Conservation (phyloP, 345 rosid genomes). For the Moringa oleifera region DNA sequence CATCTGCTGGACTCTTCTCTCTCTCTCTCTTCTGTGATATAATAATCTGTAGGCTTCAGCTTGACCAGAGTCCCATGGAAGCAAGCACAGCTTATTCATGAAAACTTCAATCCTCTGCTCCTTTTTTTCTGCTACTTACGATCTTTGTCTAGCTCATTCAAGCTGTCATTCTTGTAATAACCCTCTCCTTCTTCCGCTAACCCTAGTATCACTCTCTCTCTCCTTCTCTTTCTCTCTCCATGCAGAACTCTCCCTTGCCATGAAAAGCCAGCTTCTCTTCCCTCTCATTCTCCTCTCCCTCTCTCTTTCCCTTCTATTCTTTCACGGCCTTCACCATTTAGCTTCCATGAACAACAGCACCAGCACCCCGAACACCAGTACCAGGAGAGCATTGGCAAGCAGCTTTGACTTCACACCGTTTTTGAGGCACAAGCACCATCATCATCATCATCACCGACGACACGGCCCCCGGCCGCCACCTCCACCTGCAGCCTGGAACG, state of each 20-base stretch:
- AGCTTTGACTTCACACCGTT: slow-evolving; percentile 62
- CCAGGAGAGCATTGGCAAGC: slow-evolving; percentile 30
- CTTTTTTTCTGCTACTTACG: no score
- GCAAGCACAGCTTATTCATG: slow-evolving; percentile 27
- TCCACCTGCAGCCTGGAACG: slow-evolving; percentile 19
- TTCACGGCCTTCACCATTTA: slow-evolving; percentile 2
- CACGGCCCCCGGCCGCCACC: slow-evolving; percentile 13
- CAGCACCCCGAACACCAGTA: slow-evolving; percentile 3
- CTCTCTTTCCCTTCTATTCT: slow-evolving; percentile 27
- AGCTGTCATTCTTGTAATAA: neutral
- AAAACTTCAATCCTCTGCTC: neutral
- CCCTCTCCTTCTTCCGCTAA: neutral
- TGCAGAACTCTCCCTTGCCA: neutral
- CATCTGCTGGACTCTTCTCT: slow-evolving; percentile 22
- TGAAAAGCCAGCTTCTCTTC: slow-evolving; percentile 6
- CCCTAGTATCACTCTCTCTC: slow-evolving; percentile 1
- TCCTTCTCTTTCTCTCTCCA: slow-evolving; percentile 4
- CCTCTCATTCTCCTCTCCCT: slow-evolving; percentile 27
- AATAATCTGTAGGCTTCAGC: neutral
- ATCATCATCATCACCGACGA: neutral
- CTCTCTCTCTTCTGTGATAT: no score
- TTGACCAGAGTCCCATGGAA: slow-evolving; percentile 23
- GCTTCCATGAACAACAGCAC: neutral
- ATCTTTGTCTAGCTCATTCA: no score
- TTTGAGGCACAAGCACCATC: slow-evolving; percentile 15